phyloP scores from a whole-genome alignment of 305 asterid species.

The Withania somnifera region DNA sequence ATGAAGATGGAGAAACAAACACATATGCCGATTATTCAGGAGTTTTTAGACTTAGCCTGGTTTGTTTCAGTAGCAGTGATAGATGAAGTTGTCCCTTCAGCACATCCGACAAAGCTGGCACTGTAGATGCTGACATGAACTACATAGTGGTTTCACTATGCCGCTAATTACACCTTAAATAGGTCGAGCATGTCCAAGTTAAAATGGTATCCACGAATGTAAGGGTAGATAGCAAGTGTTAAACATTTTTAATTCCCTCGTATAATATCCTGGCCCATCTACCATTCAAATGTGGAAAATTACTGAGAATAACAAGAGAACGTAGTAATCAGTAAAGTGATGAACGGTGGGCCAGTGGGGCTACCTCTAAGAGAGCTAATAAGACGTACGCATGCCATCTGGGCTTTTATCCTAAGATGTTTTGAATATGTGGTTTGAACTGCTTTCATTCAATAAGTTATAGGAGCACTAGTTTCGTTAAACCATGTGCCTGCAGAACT shows the following conservation, averaged over 20 bases:
- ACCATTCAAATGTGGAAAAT: neutral
- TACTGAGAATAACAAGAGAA: neutral
- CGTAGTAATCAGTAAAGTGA: neutral
- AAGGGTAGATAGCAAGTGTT: neutral
- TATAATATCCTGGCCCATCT: neutral
- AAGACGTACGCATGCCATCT: neutral
- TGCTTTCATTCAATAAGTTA: neutral
- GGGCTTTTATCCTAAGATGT: neutral
- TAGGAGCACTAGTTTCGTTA: neutral
- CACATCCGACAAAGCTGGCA: neutral
- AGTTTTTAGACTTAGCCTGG: neutral
- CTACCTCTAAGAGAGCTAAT: neutral
- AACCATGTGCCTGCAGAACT: neutral
- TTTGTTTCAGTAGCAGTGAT: neutral
- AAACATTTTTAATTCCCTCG: neutral
- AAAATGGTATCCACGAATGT: neutral
- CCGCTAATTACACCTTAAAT: neutral
- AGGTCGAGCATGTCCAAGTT: neutral
- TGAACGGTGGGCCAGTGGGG: neutral
- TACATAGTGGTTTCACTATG: neutral
- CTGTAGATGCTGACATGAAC: neutral
- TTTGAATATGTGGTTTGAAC: neutral
- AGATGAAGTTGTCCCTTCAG: neutral
- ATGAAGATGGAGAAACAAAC: neutral
- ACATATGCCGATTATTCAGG: neutral